Conservation (phyloP, 2,329 filamentous ascomycete species). For the Beauveria pseudobassiana region DNA sequence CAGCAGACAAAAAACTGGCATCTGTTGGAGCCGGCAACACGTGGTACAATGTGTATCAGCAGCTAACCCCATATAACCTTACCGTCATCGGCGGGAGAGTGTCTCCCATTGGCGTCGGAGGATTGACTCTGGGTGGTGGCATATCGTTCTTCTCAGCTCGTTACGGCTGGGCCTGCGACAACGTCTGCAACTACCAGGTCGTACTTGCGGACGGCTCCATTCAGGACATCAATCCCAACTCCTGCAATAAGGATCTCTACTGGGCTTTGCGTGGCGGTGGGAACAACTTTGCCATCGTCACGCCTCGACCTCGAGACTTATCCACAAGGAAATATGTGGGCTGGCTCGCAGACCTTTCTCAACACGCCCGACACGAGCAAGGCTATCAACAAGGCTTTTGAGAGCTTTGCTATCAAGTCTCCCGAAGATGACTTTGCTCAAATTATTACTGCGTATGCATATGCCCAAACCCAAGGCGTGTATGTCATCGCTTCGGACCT, state of each 20-base stretch:
- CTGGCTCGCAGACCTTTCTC: slow-evolving; percentile 25
- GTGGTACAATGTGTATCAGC: slow-evolving; percentile 18
- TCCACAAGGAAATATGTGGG: slow-evolving; percentile 30
- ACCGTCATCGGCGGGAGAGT: slow-evolving; percentile 19
- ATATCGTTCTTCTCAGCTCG: slow-evolving; percentile 18
- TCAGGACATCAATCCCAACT: slow-evolving; percentile 30
- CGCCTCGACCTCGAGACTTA: slow-evolving; percentile 37
- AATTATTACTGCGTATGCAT: slow-evolving; percentile 18
- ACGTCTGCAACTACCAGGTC: slow-evolving; percentile 22
- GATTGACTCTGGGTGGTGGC: slow-evolving; percentile 20
- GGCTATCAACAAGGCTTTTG: slow-evolving; percentile 17
- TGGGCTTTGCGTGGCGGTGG: slow-evolving; percentile 51
- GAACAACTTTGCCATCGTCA: slow-evolving; percentile 50
- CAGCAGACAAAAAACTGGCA: slow-evolving; percentile 12
- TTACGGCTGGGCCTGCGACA: slow-evolving; percentile 19
- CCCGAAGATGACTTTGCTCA: slow-evolving; percentile 18
- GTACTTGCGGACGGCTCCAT: slow-evolving; percentile 38
- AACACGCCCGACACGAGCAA: slow-evolving; percentile 19
- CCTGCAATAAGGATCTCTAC: slow-evolving; percentile 42
- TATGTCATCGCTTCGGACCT: slow-evolving; percentile 17
- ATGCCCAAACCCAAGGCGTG: slow-evolving; percentile 12
- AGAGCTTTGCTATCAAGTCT: slow-evolving; percentile 16
- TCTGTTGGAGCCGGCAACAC: slow-evolving; percentile 16
- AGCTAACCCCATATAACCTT: slow-evolving; percentile 14
- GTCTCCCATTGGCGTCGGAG: slow-evolving; percentile 19